Evolutionary conservation across 257 asterid genomes (phyloP).

Genomic region (Solanum peruvianum): DNA sequence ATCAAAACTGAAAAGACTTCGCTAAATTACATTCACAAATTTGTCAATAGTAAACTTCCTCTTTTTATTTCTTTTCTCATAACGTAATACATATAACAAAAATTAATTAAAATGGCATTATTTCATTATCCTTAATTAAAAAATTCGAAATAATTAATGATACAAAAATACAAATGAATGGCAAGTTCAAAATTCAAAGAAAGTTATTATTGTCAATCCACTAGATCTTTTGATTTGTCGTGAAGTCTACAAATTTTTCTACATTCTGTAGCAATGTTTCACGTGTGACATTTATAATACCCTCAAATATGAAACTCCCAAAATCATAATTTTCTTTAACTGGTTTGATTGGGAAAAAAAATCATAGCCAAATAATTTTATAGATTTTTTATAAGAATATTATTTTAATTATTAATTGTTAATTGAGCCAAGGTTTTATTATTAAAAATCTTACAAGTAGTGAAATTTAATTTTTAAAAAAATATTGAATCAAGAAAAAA

Average conservation of each 20-base stretch:
- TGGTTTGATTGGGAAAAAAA: neutral
- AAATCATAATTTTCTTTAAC: too few species aligned
- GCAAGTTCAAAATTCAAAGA: neutral
- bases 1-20: neutral
- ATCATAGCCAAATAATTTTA: neutral
- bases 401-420: neutral
- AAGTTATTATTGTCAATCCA: neutral
- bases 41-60: neutral
- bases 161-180: neutral
- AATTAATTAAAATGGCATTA: neutral
- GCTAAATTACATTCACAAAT: neutral
- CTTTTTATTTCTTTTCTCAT: neutral
- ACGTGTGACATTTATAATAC: neutral
- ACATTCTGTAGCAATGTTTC: neutral
- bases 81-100: neutral
- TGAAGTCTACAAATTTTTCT: neutral
- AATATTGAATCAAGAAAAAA: neutral
- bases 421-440: neutral
- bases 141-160: neutral
- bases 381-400: neutral
- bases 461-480: neutral
- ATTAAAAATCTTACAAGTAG: neutral
- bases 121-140: too few species aligned
- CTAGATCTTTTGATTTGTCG: neutral
- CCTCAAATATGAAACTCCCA: neutral